Conservation (phyloP, 2,329 filamentous ascomycete genomes). For the Arachnomyces sp. region DNA sequence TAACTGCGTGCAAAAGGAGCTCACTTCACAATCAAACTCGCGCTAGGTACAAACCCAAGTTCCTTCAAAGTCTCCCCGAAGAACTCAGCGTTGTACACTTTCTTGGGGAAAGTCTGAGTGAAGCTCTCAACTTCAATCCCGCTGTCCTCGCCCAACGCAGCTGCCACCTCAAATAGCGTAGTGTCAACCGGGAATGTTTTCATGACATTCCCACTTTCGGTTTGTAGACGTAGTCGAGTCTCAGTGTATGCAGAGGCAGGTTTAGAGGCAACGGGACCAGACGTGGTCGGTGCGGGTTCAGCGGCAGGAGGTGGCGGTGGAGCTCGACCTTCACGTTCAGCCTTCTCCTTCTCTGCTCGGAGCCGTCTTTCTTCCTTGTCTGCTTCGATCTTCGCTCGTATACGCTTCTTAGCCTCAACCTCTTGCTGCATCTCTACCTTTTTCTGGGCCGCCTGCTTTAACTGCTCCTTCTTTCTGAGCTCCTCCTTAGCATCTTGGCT, state of each 20-base stretch:
- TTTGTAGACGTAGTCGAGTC: constrained; percentile 74
- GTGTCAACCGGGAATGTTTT: constrained; percentile 87
- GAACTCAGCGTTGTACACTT: constrained; percentile 67
- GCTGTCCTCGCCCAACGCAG: constrained; percentile 63
- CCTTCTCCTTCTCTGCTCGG: constrained; percentile 80
- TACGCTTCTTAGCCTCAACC: constrained; percentile 74
- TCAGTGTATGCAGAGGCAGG: constrained; percentile 62
- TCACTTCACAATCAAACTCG: constrained; percentile 68
- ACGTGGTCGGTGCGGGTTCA: constrained; percentile 35
- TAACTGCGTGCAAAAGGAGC: too few species aligned
- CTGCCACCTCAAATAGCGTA: constrained; percentile 85
- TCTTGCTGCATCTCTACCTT: constrained; percentile 82
- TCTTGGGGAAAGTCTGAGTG: constrained; percentile 77
- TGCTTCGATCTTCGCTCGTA: constrained; percentile 88
- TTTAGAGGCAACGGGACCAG: constrained; percentile 47
- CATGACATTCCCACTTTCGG: constrained; percentile 64
- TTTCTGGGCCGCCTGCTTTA: constrained; percentile 85
- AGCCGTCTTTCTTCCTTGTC: constrained; percentile 84
- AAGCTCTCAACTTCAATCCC: constrained; percentile 68
- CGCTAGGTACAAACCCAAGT: constrained; percentile 80
- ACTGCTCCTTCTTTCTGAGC: constrained; percentile 75
- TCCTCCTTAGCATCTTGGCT: constrained; percentile 85
- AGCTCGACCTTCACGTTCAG: constrained; percentile 68
- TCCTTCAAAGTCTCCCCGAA: constrained; percentile 90
- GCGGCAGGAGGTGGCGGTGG: constrained; percentile 42